phyloP scores from a whole-genome alignment of 495 filamentous ascomycete species.

The Articulospora tetracladia region DNA sequence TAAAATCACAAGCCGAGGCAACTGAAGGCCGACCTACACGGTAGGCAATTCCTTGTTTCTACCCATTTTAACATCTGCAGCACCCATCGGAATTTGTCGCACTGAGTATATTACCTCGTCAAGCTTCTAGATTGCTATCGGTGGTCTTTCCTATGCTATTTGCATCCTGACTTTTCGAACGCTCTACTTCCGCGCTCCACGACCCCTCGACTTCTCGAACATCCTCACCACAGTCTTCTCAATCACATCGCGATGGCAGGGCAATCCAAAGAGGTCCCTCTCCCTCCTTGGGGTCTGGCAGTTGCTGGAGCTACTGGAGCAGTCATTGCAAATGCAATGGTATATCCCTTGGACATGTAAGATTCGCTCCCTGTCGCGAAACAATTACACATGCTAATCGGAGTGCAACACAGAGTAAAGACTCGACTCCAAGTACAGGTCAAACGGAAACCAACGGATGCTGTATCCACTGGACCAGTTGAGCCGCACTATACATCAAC shows the following conservation, averaged over 20 bases:
- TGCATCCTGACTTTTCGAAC: not conserved
- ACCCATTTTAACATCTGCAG: not conserved
- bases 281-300: constrained; percentile 92
- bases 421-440: constrained; percentile 97
- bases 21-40: not conserved
- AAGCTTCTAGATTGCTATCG: not conserved
- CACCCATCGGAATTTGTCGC: not conserved
- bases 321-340: constrained; percentile 89
- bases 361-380: constrained; percentile 25
- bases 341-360: constrained; percentile 97
- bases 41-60: not conserved
- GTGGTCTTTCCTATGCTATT: not conserved
- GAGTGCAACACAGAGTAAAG: constrained; percentile 64
- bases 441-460: constrained; percentile 53
- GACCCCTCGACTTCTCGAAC: not conserved
- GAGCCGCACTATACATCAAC: constrained; percentile 77
- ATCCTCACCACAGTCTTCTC: not conserved
- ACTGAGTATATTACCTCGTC: not conserved
- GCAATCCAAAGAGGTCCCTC: constrained; percentile 70
- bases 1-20: constrained; percentile 1
- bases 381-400: constrained; percentile 8
- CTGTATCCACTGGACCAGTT: constrained; percentile 32
- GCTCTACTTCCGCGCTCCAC: not conserved
- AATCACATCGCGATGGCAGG: constrained; percentile 54
- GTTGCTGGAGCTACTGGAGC: constrained; percentile 92